Evolutionary conservation across 108 stramenopile species (phyloP).

Genomic region (Mayamaea pseudoterrestris): DNA sequence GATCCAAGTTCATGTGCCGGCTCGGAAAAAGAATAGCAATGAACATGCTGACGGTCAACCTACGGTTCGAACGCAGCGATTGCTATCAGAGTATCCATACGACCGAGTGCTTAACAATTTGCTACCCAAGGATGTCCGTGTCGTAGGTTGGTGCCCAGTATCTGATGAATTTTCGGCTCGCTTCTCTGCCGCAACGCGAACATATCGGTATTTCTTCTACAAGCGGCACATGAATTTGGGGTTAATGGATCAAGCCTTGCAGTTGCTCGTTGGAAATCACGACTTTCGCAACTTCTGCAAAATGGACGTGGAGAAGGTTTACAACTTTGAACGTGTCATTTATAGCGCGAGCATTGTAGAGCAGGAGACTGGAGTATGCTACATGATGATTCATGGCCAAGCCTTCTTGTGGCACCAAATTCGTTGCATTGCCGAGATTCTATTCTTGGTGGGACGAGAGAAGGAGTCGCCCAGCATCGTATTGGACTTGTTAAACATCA

Average conservation of each 20-base stretch:
- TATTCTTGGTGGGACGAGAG: conserved; percentile 84
- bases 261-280: conserved; percentile 75
- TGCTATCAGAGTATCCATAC: conserved; percentile 80
- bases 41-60: conserved; percentile 1
- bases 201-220: conserved; percentile 93
- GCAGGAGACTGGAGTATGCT: conserved; percentile 13
- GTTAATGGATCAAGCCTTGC: conserved; percentile 59
- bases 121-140: conserved; percentile 83
- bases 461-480: conserved; percentile 76
- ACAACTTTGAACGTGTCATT: conserved; percentile 79
- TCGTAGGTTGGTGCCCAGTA: conserved; percentile 90
- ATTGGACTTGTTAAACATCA: conserved; percentile 70
- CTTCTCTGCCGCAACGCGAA: conserved; percentile 72
- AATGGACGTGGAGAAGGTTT: conserved; percentile 90
- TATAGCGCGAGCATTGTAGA: conserved; percentile 34
- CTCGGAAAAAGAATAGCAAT: conserved; percentile 18
- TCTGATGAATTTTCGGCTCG: conserved; percentile 88
- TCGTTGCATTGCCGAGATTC: conserved; percentile 86
- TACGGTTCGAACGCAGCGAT: background rate
- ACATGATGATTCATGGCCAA: conserved; percentile 80
- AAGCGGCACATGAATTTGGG: conserved; percentile 51
- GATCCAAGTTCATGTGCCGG: conserved; percentile 32
- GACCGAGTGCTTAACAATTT: conserved; percentile 86
- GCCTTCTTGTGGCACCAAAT: conserved; percentile 99
- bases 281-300: conserved; percentile 99